These are phyloP conservation scores for Carex arenaria DNA, from an alignment of 202 grass and related monocot species.

Conservation along the genomic window DNA sequence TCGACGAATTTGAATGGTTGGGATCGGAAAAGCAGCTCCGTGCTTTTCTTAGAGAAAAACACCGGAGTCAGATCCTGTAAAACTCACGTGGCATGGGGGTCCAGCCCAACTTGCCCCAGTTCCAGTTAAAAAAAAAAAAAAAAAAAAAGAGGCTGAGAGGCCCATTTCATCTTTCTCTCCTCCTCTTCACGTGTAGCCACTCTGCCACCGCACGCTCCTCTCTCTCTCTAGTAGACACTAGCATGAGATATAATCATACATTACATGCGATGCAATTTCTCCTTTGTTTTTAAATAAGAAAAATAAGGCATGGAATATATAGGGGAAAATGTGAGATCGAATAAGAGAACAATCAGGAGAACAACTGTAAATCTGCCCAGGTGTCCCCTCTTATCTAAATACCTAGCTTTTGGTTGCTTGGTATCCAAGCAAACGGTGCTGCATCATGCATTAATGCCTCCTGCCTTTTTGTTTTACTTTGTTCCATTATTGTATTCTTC, in stretches of 20 bases:
- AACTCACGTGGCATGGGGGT: not conserved
- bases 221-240: not conserved
- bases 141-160: not conserved
- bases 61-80: no score
- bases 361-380: not conserved
- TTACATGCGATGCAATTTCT: not conserved
- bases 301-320: not conserved
- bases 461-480: slow-evolving; percentile 6
- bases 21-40: no score
- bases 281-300: not conserved
- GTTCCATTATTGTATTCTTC: not conserved
- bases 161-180: not conserved
- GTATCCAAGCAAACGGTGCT: not conserved
- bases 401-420: not conserved
- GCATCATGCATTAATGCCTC: not conserved
- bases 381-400: not conserved
- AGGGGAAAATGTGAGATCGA: not conserved
- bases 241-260: slow-evolving; percentile 3
- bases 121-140: not conserved
- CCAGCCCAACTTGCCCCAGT: not conserved
- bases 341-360: not conserved
- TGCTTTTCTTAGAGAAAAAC: no score
- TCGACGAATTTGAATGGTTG: no score
- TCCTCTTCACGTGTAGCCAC: not conserved
- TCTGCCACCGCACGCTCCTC: not conserved